These are phyloP conservation scores for Volvox africanus DNA, from an alignment of 139 green algal species.

Conservation along the genomic window DNA sequence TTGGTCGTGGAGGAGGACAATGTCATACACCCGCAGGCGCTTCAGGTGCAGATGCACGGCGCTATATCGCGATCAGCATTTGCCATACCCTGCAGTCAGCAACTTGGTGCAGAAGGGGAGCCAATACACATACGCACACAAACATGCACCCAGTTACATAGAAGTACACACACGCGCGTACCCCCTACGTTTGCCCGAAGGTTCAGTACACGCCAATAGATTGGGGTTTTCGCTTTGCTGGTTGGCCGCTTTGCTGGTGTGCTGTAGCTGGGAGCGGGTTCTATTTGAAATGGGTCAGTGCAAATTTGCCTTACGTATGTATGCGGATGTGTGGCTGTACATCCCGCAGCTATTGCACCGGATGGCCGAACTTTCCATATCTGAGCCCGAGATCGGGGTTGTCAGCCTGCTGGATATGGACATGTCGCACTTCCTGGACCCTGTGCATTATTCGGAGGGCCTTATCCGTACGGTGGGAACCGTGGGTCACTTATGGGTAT, in stretches of 20 bases:
- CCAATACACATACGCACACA: not conserved
- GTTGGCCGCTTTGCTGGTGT: not conserved
- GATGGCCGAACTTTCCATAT: not conserved
- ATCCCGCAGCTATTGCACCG: not conserved
- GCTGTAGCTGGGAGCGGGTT: too few relatives aligned
- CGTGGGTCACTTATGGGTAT: constrained; percentile 16
- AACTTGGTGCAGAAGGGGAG: not conserved
- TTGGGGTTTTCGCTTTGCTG: not conserved
- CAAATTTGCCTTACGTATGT: not conserved
- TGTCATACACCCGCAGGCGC: not conserved
- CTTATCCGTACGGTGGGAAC: not conserved
- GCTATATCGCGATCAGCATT: not conserved
- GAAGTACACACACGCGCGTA: not conserved
- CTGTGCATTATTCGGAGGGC: not conserved
- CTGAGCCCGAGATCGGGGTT: not conserved
- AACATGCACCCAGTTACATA: not conserved
- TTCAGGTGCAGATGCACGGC: not conserved
- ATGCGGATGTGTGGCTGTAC: not conserved
- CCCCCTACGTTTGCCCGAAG: too few relatives aligned
- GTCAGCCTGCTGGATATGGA: not conserved
- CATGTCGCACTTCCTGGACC: not conserved
- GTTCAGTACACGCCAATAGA: too few relatives aligned
- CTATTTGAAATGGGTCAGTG: too few relatives aligned
- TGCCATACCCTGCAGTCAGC: not conserved
- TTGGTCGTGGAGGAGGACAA: constrained; percentile 33